Evolutionary conservation across 257 asterid genomes (phyloP).

Genomic region (Solanum pennellii): DNA sequence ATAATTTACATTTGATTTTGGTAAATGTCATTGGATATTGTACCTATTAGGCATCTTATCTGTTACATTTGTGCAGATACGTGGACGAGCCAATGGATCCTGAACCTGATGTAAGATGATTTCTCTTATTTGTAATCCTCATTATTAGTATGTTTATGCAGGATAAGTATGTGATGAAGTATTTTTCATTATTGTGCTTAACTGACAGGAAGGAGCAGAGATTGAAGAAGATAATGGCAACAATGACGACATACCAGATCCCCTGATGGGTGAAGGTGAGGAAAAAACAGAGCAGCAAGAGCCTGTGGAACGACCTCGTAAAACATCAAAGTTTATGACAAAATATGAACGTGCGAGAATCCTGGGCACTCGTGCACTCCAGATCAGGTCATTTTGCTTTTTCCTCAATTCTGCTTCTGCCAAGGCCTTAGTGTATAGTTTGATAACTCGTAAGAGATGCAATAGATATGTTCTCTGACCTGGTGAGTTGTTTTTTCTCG

Average conservation of each 20-base stretch:
- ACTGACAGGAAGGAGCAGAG: conserved; percentile 71
- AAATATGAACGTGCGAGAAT: conserved; percentile 94
- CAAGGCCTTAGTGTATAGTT: neutral
- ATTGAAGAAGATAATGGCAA: conserved; percentile 46
- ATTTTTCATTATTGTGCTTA: neutral
- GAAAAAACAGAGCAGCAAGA: conserved; percentile 54
- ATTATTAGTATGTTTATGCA: neutral
- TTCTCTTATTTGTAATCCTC: neutral
- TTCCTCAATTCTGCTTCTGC: neutral
- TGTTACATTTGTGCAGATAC: conserved; percentile 25
- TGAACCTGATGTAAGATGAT: conserved; percentile 55
- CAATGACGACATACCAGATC: conserved; percentile 46
- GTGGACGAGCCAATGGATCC: conserved; percentile 86
- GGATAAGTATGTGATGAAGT: neutral
- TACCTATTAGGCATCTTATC: neutral
- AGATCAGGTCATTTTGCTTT: conserved; percentile 48
- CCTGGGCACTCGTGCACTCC: conserved; percentile 84
- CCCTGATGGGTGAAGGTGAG: conserved; percentile 50
- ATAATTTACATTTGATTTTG: neutral
- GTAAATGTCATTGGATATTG: neutral
- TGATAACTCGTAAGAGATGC: neutral
- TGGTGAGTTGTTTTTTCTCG: neutral
- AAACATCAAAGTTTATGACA: conserved; percentile 85
- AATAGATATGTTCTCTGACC: neutral
- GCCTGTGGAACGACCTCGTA: conserved; percentile 57